A percentile compares a stretch with the other conserved stretches of the same genome.
Conservation (phyloP, 495 filamentous ascomycete species). For the Cairneyella variabilis region DNA sequence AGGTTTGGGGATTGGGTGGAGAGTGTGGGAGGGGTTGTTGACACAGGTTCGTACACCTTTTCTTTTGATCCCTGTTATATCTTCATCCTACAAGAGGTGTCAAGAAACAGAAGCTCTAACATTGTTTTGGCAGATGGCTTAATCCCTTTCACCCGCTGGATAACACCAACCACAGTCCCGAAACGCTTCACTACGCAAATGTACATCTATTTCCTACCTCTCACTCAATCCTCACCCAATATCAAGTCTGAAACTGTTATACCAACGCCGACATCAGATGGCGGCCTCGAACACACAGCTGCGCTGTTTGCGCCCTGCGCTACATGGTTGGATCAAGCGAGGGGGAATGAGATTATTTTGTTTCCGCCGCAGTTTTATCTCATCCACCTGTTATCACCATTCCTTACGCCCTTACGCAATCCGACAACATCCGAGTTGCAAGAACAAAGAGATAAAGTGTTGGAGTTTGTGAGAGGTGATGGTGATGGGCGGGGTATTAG, state of each 20-base stretch:
- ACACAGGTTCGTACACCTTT: constrained; percentile 50
- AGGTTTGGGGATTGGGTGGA: constrained; percentile 66
- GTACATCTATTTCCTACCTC: constrained; percentile 92
- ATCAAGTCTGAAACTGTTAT: constrained; percentile 33
- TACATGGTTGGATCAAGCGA: constrained; percentile 63
- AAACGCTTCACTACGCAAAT: constrained; percentile 89
- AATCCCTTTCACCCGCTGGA: constrained; percentile 86
- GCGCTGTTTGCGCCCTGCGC: constrained; percentile 68
- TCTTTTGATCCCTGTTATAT: neutral
- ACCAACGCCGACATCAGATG: constrained; percentile 71
- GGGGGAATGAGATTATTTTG: constrained; percentile 66
- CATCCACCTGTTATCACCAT: constrained; percentile 59
- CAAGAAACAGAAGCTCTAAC: neutral
- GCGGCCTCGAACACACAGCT: constrained; percentile 79
- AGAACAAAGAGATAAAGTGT: constrained; percentile 50
- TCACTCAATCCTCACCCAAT: constrained; percentile 41
- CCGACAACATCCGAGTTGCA: constrained; percentile 42
- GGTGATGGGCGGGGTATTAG: constrained; percentile 38
- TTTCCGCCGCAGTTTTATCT: constrained; percentile 91
- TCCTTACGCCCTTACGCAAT: constrained; percentile 41
- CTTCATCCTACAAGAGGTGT: neutral
- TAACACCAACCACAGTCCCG: constrained; percentile 69
- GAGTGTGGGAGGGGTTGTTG: constrained; percentile 55
- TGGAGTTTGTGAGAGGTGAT: constrained; percentile 50
- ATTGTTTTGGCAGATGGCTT: constrained; percentile 49